Evolutionary conservation across 1,284 basidiomycete genomes (phyloP), one percentile per base, ranked within the genome.

Genomic region (Apiotrichum gracile): DNA sequence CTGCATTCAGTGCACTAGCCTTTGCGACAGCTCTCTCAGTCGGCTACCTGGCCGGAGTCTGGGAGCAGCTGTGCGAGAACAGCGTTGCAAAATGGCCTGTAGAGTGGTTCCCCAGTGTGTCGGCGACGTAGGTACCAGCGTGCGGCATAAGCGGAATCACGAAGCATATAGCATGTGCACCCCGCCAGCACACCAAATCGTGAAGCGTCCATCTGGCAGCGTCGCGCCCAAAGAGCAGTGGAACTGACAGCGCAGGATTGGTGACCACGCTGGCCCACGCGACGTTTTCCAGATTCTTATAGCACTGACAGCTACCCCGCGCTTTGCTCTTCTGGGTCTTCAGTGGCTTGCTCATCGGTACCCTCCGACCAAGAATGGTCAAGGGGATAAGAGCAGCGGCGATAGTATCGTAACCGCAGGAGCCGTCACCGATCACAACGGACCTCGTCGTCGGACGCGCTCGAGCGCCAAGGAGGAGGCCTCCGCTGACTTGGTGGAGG

Each of bases 91-190:
- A 83, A 21, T 94, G 87, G 69, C 91, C 91, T 0, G 76, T 91
- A 37, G 91, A 94, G 70, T 94, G 87, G 87, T 91, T 89, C 67
- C 91, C 91, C 7, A 91, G 88, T 4, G 91, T 96, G 4, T 93
- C 90, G 26, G 89, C 91, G 10, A 90, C 90, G 86, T 89, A 69
- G 67, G 85, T 79, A 8, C 21, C 37, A 16, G 29, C n/a, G 19
- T 31, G 39, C 7, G n/a, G 16, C n/a, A 21, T 22, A 12, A 34
- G 19, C 38, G 12, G 27, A 33, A 25, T n/a, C n/a, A n/a, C n/a
- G n/a, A n/a, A n/a, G n/a, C n/a, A n/a, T n/a, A n/a, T n/a, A n/a
- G n/a, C n/a, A n/a, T n/a, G n/a, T n/a, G n/a, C n/a, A n/a, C n/a
- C n/a, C n/a, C n/a, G n/a, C n/a, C n/a, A n/a, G n/a, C n/a, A n/a